Conservation (phyloP, 73 alveolate species). For the Effrenium voratum region DNA sequence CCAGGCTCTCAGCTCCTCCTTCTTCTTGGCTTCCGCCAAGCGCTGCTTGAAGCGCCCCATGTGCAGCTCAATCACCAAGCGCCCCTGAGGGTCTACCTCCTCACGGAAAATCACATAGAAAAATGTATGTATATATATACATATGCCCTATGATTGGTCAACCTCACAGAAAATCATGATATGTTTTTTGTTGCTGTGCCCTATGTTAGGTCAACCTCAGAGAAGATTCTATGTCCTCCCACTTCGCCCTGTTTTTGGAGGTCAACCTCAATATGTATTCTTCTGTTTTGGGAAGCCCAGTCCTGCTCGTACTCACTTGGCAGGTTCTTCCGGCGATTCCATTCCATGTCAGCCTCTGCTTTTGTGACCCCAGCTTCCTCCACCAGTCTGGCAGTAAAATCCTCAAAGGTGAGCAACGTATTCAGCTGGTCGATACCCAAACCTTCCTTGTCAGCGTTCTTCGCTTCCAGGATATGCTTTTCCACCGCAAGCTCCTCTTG, state of each 20-base stretch:
- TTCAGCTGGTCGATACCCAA: constrained; percentile 54
- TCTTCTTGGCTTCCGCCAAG: constrained; percentile 25
- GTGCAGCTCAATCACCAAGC: constrained; percentile 50
- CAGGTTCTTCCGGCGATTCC: constrained; percentile 74
- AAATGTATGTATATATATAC: too few species aligned
- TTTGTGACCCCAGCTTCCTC: constrained; percentile 37
- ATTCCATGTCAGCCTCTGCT: constrained; percentile 46
- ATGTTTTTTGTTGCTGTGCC: too few species aligned
- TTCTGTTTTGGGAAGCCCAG: too few species aligned
- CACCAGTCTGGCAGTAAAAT: not conserved
- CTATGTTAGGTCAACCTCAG: too few species aligned
- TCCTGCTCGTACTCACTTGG: too few species aligned
- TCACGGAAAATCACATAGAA: too few species aligned
- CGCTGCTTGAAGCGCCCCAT: constrained; percentile 50
- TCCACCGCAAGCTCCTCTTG: constrained; percentile 73
- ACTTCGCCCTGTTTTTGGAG: too few species aligned
- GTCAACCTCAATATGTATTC: too few species aligned
- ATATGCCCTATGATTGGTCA: too few species aligned
- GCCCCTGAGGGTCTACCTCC: constrained; percentile 84
- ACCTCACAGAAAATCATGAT: too few species aligned
- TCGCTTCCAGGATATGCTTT: constrained; percentile 74
- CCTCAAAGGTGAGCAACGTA: constrained; percentile 37
- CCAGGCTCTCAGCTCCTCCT: constrained; percentile 14
- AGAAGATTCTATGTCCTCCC: too few species aligned
- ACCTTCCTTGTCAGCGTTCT: constrained; percentile 56